Conservation (phyloP, 805 yeast genomes). For the Yarrowia sp. region DNA sequence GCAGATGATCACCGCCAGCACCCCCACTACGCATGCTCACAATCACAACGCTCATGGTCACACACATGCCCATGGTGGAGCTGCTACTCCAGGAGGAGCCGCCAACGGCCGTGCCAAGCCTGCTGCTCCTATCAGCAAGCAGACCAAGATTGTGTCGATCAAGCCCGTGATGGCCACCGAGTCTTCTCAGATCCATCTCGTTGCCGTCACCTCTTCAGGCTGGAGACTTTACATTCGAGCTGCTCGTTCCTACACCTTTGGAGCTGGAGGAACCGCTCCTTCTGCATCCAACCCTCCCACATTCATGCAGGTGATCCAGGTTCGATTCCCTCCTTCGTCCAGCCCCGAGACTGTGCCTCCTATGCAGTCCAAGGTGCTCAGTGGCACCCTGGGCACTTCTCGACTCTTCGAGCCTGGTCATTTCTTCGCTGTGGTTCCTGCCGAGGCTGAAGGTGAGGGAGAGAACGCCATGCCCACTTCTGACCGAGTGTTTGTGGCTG, state of each 20-base stretch:
- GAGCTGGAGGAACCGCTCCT: constrained; percentile 39
- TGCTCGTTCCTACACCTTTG: constrained; percentile 47
- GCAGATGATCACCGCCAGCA: constrained; percentile 45
- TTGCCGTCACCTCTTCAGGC: constrained; percentile 85
- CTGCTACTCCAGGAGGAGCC: constrained; percentile 4
- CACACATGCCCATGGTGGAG: constrained; percentile 8
- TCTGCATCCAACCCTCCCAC: constrained; percentile 46
- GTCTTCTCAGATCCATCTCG: constrained; percentile 70
- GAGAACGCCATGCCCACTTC: constrained; percentile 42
- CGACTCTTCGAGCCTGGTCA: constrained; percentile 85
- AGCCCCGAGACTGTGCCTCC: constrained; percentile 38
- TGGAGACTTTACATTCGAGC: constrained; percentile 74
- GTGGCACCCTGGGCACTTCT: constrained; percentile 64
- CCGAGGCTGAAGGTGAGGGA: constrained; percentile 43
- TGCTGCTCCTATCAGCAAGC: constrained; percentile 45
- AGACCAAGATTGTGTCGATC: constrained; percentile 59
- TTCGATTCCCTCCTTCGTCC: constrained; percentile 56
- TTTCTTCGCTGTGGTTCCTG: constrained; percentile 67
- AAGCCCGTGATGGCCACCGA: constrained; percentile 68
- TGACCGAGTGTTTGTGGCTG: constrained; percentile 69
- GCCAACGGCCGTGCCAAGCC: constrained; percentile 9
- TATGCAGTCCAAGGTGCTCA: constrained; percentile 48
- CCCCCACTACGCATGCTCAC: constrained; percentile 16
- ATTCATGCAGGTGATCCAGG: constrained; percentile 52
- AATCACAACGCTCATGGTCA: constrained; percentile 2